A percentile compares a stretch with the other conserved stretches of the same genome.
Conservation (phyloP, 306 rosid genomes). For the Comarum palustre region DNA sequence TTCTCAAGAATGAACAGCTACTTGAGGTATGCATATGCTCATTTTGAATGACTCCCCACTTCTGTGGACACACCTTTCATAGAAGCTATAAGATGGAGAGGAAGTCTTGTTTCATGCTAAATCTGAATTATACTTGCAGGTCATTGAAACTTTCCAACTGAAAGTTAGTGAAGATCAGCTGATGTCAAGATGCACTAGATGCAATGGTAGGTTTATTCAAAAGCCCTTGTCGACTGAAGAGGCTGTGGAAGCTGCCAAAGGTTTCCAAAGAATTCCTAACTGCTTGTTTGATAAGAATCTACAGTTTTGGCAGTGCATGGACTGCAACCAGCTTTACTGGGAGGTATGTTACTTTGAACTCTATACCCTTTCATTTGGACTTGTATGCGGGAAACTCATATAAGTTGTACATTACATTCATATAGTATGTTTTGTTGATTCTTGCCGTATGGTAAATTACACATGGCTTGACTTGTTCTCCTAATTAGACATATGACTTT, state of each 20-base stretch:
- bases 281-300: conserved; percentile 83
- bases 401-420: background rate
- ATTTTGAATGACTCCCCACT: background rate
- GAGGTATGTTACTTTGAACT: conserved; percentile 49
- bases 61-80: background rate
- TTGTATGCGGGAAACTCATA: background rate
- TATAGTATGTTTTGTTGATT: conserved; percentile 3
- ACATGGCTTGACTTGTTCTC: conserved; percentile 4
- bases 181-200: conserved; percentile 92
- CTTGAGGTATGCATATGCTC: conserved; percentile 54
- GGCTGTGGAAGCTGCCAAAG: conserved; percentile 82
- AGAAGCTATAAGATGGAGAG: background rate
- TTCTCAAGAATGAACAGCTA: conserved; percentile 90
- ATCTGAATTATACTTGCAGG: conserved; percentile 43
- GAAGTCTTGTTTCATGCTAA: conserved; percentile 9
- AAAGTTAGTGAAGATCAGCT: conserved; percentile 69
- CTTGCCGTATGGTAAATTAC: background rate
- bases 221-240: conserved; percentile 79
- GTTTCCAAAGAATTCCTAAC: conserved; percentile 78
- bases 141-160: conserved; percentile 72
- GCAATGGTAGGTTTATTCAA: conserved; percentile 90
- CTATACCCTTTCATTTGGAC: background rate
- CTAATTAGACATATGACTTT: conserved; percentile 2
- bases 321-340: conserved; percentile 91
- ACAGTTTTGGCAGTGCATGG: conserved; percentile 93